phyloP scores from a whole-genome alignment of 2,329 filamentous ascomycete genomes.

The Chaetomium globosum region DNA sequence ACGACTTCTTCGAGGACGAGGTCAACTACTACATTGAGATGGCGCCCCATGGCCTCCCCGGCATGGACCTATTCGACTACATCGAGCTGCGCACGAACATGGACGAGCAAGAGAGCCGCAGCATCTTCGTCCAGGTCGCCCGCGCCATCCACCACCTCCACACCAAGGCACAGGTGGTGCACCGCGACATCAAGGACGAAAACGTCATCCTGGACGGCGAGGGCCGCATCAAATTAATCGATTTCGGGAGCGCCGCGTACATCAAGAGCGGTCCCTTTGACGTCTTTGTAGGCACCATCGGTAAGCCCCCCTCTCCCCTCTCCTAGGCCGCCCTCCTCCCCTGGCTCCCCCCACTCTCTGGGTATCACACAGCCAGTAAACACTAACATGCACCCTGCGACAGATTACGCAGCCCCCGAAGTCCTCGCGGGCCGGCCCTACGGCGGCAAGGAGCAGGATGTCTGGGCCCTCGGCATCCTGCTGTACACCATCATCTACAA shows the following conservation, averaged over 20 bases:
- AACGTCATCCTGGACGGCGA: conserved; percentile 96
- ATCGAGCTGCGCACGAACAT: conserved; percentile 95
- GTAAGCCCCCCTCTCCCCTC: conserved; percentile 60
- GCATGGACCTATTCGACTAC: conserved; percentile 99
- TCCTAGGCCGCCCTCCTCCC: too few species aligned
- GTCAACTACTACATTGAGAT: conserved; percentile 99
- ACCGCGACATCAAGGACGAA: conserved; percentile 98
- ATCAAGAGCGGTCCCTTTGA: conserved; percentile 98
- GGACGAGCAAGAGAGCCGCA: conserved; percentile 90
- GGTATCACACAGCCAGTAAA: neutral
- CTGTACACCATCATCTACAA: conserved; percentile 99
- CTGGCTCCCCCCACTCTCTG: neutral
- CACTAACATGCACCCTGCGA: neutral
- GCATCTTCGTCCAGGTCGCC: conserved; percentile 93
- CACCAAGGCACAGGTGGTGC: conserved; percentile 85
- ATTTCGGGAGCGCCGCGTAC: conserved; percentile 97
- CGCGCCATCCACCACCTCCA: conserved; percentile 89
- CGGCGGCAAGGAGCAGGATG: conserved; percentile 93
- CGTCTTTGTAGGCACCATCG: conserved; percentile 97
- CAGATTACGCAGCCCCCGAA: conserved; percentile 98
- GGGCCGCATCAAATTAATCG: conserved; percentile 93
- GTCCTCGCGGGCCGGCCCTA: conserved; percentile 91
- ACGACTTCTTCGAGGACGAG: conserved; percentile 75
- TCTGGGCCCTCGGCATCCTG: conserved; percentile 95
- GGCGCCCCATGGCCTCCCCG: conserved; percentile 89